These are phyloP conservation scores for Amborella trichopoda DNA, from an alignment of 164 flowering plant species.

Conservation along the genomic window DNA sequence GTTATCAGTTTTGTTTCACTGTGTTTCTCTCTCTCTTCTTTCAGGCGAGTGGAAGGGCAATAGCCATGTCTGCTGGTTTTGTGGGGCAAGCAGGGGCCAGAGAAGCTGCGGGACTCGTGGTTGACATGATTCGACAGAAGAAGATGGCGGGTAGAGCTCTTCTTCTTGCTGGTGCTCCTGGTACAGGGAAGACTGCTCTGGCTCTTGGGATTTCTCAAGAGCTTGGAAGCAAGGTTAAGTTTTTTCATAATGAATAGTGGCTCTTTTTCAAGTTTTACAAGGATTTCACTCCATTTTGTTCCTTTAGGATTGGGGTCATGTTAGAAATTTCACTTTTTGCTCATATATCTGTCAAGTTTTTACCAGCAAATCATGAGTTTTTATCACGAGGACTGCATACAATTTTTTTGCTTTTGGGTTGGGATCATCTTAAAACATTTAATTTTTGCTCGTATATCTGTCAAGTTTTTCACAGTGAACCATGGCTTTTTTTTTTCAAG, in stretches of 20 bases:
- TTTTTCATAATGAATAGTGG: not conserved
- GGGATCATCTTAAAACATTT: too few relatives aligned
- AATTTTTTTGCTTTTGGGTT: too few relatives aligned
- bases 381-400: too few relatives aligned
- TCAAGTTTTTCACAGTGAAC: too few relatives aligned
- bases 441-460: too few relatives aligned
- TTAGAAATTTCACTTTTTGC: too few relatives aligned
- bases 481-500: too few relatives aligned
- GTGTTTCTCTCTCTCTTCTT: not conserved
- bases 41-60: constrained; percentile 65
- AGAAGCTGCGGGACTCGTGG: constrained; percentile 92
- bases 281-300: not conserved
- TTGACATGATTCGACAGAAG: constrained; percentile 88
- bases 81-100: constrained; percentile 86
- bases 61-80: constrained; percentile 80
- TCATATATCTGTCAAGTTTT: too few relatives aligned
- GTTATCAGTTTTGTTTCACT: not conserved
- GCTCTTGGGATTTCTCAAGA: constrained; percentile 94
- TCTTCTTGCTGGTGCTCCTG: constrained; percentile 96
- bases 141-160: constrained; percentile 98
- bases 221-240: constrained; percentile 89
- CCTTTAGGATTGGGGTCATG: too few relatives aligned
- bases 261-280: too few relatives aligned
- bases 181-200: constrained; percentile 96
- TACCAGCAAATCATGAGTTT: too few relatives aligned